Evolutionary conservation across 1,284 basidiomycete species (phyloP), one percentile per base, ranked within the genome.

Genomic region (Polyporus tsugae): DNA sequence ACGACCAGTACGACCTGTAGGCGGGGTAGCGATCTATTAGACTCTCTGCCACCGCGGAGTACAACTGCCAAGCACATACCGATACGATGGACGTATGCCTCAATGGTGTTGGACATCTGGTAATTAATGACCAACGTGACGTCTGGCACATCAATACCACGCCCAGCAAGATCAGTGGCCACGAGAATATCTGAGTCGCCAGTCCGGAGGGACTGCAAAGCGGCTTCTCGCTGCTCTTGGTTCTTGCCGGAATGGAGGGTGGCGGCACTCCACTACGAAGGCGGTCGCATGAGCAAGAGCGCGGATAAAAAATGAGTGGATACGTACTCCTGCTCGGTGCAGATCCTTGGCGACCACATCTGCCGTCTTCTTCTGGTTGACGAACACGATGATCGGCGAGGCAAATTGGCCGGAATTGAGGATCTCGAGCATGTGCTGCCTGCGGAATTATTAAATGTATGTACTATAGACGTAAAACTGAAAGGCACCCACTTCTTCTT

Each of bases 311-410:
- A 70, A 44, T 22, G 17, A 19, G 36, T 67, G 58, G 65, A 53
- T 13, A 82, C 87, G 61, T 79, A 95, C 90, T 53, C 95, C 95
- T 46, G 91, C 92, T 65, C 95, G 92, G 63, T 91, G 89, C 9
- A 99, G 84, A 77, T 98, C 96, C 79, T 95, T 95, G 49, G 95
- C 93, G 29, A 99, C 94, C 89, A 95, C 93, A 78, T 99, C 97
- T 58, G 97, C 97, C 6, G 95, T 97, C 86, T 97, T 97, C 86
- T 99, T 99, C 82, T 99, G 97, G 81, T 99, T 99, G 84, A 98
- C 96, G 82, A 99, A 99, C 15, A 97, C 94, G 73, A 99, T 99
- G 77, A 99, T 99, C 1, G 98, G 98, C 35, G 97, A 90, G 35
- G 90, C 81, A 80, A 92, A 95, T 65, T 88, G 85, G 49, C 90